phyloP scores from a whole-genome alignment of 2,329 filamentous ascomycete genomes.

The Alternaria solani region DNA sequence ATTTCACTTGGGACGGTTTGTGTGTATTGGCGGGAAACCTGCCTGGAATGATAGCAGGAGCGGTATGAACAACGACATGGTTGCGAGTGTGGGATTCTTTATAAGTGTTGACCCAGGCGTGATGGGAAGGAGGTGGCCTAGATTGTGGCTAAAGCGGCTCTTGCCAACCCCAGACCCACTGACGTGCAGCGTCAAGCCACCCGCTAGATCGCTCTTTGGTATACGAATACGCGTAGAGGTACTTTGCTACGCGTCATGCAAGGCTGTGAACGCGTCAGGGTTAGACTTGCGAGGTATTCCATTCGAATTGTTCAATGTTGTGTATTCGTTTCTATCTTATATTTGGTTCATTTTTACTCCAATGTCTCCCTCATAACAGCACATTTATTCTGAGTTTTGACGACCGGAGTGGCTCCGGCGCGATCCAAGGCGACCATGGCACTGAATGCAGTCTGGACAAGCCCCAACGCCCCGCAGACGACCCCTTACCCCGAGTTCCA shows the following conservation, averaged over 20 bases:
- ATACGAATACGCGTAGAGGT: constrained; percentile 9
- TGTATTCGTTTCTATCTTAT: background rate
- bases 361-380: background rate
- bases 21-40: constrained; percentile 9
- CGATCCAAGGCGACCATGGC: background rate
- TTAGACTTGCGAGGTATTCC: background rate
- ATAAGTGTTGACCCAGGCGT: constrained; percentile 7
- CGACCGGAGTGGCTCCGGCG: constrained; percentile 1
- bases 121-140: constrained; percentile 11
- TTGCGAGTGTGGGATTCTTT: constrained; percentile 6
- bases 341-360: background rate
- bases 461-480: background rate
- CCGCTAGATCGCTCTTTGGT: constrained; percentile 1
- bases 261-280: background rate
- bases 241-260: background rate
- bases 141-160: constrained; percentile 9
- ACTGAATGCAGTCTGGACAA: background rate
- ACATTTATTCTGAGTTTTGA: background rate
- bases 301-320: background rate
- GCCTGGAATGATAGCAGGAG: constrained; percentile 8
- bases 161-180: constrained; percentile 17
- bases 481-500: background rate
- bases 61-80: constrained; percentile 8
- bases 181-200: constrained; percentile 12
- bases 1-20: constrained; percentile 7